These are phyloP conservation scores for Penicillium salamii DNA, from an alignment of 495 filamentous ascomycete genomes.

Conservation along the genomic window DNA sequence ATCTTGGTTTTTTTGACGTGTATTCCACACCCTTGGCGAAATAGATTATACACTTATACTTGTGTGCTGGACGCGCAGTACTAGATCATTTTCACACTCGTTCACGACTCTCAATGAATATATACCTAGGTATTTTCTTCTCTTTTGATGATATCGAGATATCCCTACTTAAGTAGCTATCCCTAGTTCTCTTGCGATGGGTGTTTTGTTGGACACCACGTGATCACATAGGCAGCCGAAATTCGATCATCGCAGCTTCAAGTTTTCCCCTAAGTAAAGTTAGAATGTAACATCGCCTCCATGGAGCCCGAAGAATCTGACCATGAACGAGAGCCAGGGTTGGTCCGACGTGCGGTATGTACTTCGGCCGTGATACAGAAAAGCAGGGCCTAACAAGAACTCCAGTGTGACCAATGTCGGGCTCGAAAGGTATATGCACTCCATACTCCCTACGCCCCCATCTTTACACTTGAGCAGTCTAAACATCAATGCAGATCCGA, in stretches of 20 bases:
- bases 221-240: background rate
- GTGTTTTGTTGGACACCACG: background rate
- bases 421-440: conserved; percentile 43
- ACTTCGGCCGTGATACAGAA: conserved; percentile 11
- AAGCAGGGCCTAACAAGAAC: background rate
- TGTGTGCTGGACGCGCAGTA: conserved; percentile 21
- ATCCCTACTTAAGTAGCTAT: no score
- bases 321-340: conserved; percentile 22
- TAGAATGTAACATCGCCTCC: background rate
- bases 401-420: conserved; percentile 52
- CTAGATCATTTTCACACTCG: conserved; percentile 4
- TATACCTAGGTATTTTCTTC: no score
- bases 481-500: conserved; percentile 29
- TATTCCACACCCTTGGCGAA: background rate
- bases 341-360: conserved; percentile 35
- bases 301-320: conserved; percentile 41
- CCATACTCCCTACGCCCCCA: background rate
- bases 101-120: conserved; percentile 17
- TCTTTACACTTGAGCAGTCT: background rate
- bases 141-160: no score
- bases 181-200: no score
- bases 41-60: conserved; percentile 17
- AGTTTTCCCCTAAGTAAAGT: no score
- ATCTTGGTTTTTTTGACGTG: background rate
- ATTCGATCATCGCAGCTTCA: background rate